These are phyloP conservation scores for Jaenimonas drosophilae DNA, from an alignment of 208 protist species.

Conservation along the genomic window DNA sequence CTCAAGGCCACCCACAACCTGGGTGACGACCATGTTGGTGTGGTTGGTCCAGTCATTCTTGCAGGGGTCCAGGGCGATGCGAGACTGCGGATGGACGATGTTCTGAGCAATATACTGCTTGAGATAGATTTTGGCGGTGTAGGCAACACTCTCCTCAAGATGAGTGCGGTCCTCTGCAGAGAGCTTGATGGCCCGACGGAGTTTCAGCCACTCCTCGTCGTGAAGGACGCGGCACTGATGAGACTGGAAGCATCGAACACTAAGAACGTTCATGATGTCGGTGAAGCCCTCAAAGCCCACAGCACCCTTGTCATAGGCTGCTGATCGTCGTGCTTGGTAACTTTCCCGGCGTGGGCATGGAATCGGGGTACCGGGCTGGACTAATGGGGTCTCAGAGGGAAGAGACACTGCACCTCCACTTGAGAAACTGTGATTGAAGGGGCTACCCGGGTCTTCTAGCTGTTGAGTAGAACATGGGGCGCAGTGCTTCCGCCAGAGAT, in stretches of 20 bases:
- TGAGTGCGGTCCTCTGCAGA: conserved; percentile 57
- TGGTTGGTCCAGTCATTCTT: conserved; percentile 58
- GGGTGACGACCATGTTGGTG: conserved; percentile 47
- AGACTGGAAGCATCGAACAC: conserved; percentile 72
- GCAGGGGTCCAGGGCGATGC: conserved; percentile 32
- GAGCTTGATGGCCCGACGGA: conserved; percentile 38
- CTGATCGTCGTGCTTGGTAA: not conserved
- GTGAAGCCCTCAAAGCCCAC: conserved; percentile 69
- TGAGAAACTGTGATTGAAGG: not conserved
- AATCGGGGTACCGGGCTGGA: too few relatives aligned
- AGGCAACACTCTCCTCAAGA: conserved; percentile 51
- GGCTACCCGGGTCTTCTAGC: too few relatives aligned
- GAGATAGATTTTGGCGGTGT: conserved; percentile 48
- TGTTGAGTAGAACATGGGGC: conserved; percentile 1
- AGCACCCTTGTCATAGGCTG: conserved; percentile 6
- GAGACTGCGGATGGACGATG: conserved; percentile 34
- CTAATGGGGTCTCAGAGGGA: too few relatives aligned
- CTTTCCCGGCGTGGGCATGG: not conserved
- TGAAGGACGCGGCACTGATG: conserved; percentile 20
- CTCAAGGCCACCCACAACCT: conserved; percentile 40
- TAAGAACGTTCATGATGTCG: conserved; percentile 81
- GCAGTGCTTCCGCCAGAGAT: conserved; percentile 42
- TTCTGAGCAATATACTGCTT: conserved; percentile 39
- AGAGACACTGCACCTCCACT: too few relatives aligned
- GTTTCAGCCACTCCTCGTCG: conserved; percentile 7